Evolutionary conservation across 2,329 filamentous ascomycete genomes (phyloP).

Genomic region (Neoascochyta sp.): DNA sequence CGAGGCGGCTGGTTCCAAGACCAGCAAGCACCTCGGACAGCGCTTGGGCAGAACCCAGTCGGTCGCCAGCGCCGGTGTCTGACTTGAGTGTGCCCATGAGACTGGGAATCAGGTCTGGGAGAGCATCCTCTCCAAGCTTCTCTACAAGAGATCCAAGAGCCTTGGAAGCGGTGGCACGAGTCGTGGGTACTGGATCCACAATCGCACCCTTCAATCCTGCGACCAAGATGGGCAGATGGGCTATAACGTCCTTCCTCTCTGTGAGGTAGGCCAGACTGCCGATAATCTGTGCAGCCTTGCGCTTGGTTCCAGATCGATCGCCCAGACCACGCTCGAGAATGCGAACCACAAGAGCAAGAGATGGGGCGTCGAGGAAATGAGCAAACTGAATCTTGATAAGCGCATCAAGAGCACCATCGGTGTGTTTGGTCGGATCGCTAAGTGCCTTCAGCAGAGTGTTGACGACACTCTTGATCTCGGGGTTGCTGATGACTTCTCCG

Average conservation of each 20-base stretch:
- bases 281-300: slow-evolving; percentile 95
- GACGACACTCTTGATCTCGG: slow-evolving; percentile 90
- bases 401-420: slow-evolving; percentile 86
- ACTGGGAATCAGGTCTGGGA: slow-evolving; percentile 94
- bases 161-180: slow-evolving; percentile 91
- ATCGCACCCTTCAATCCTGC: slow-evolving; percentile 84
- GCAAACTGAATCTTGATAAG: slow-evolving; percentile 98
- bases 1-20: slow-evolving; percentile 83
- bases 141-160: slow-evolving; percentile 95
- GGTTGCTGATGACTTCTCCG: slow-evolving; percentile 96
- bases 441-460: slow-evolving; percentile 90
- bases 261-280: slow-evolving; percentile 95
- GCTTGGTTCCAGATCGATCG: slow-evolving; percentile 90
- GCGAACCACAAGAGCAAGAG: slow-evolving; percentile 87
- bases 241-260: slow-evolving; percentile 87
- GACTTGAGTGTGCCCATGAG: slow-evolving; percentile 98
- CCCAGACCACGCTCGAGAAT: slow-evolving; percentile 89
- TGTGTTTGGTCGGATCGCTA: slow-evolving; percentile 95
- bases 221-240: slow-evolving; percentile 87
- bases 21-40: slow-evolving; percentile 95
- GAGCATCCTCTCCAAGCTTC: slow-evolving; percentile 92
- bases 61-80: slow-evolving; percentile 91
- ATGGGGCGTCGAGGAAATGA: slow-evolving; percentile 96
- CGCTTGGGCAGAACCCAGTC: slow-evolving; percentile 92
- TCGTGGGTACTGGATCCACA: slow-evolving; percentile 94